Evolutionary conservation across 2,329 filamentous ascomycete genomes (phyloP).

Genomic region (Penicillium glabrum): DNA sequence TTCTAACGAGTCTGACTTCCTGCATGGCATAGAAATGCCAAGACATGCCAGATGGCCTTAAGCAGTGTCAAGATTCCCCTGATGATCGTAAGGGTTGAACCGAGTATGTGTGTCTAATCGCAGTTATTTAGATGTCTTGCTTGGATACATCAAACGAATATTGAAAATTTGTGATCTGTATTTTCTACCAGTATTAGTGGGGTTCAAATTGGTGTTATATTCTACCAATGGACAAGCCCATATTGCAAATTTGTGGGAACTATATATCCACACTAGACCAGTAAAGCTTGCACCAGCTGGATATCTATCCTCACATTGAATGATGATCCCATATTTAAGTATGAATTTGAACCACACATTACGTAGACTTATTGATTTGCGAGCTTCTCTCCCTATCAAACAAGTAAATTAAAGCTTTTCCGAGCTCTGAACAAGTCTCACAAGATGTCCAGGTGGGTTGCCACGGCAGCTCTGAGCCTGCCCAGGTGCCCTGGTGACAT

Average conservation of each 20-base stretch:
- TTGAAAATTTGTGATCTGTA: not conserved
- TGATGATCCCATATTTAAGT: not conserved
- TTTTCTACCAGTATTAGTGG: not conserved
- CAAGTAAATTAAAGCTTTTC: not conserved
- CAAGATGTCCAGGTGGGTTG: not conserved
- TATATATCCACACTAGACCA: slow-evolving; percentile 7
- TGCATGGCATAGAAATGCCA: slow-evolving; percentile 21
- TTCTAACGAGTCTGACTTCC: not conserved
- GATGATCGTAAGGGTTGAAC: slow-evolving; percentile 15
- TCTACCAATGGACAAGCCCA: slow-evolving; percentile 9
- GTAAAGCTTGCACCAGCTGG: not conserved
- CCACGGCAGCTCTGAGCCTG: not conserved
- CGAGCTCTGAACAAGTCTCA: not conserved
- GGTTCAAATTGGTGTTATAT: not conserved
- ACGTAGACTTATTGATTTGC: not conserved
- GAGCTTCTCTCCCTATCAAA: not conserved
- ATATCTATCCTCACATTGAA: not conserved
- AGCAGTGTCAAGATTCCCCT: slow-evolving; percentile 13
- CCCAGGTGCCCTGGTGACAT: not conserved
- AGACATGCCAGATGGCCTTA: slow-evolving; percentile 39
- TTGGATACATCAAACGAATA: not conserved
- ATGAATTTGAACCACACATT: not conserved
- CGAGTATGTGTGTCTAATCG: slow-evolving; percentile 4
- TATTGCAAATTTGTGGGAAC: slow-evolving; percentile 13
- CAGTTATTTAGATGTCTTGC: not conserved